Evolutionary conservation across 306 rosid genomes (phyloP).

Genomic region (Prunus dulcis): DNA sequence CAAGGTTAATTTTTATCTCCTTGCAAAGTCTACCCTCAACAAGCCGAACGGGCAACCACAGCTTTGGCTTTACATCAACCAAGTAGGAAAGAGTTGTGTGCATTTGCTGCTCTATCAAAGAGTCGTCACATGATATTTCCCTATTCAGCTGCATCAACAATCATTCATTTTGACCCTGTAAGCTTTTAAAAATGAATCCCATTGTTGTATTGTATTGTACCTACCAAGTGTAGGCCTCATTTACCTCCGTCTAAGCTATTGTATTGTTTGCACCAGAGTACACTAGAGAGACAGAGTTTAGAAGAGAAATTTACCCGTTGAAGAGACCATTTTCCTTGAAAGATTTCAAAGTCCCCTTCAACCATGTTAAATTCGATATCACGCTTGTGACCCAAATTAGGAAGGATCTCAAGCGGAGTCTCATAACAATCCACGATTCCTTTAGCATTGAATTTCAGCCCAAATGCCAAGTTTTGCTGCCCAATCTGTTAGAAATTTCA

Average conservation of each 20-base stretch:
- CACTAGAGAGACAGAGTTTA: no score
- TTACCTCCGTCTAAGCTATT: no score
- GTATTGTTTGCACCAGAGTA: no score
- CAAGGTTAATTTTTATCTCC: constrained; percentile 72
- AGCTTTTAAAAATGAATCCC: background rate
- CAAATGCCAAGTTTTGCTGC: constrained; percentile 78
- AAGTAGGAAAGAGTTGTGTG: constrained; percentile 50
- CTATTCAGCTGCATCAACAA: constrained; percentile 28
- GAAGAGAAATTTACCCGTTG: constrained; percentile 45
- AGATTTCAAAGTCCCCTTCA: constrained; percentile 87
- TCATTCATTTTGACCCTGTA: background rate
- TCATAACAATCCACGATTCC: constrained; percentile 87
- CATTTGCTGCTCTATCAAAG: constrained; percentile 22
- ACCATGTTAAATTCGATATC: constrained; percentile 83
- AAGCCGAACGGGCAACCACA: constrained; percentile 69
- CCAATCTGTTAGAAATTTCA: constrained; percentile 52
- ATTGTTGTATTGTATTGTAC: no score
- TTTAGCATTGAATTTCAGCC: constrained; percentile 79
- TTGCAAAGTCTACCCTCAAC: constrained; percentile 76
- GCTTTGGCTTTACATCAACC: constrained; percentile 87
- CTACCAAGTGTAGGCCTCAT: background rate
- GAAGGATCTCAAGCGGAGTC: constrained; percentile 54
- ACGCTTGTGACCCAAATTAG: constrained; percentile 52
- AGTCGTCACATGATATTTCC: background rate
- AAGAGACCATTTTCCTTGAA: constrained; percentile 88